phyloP scores from a whole-genome alignment of 2,329 filamentous ascomycete species.

The Calonectria multiphialidica region DNA sequence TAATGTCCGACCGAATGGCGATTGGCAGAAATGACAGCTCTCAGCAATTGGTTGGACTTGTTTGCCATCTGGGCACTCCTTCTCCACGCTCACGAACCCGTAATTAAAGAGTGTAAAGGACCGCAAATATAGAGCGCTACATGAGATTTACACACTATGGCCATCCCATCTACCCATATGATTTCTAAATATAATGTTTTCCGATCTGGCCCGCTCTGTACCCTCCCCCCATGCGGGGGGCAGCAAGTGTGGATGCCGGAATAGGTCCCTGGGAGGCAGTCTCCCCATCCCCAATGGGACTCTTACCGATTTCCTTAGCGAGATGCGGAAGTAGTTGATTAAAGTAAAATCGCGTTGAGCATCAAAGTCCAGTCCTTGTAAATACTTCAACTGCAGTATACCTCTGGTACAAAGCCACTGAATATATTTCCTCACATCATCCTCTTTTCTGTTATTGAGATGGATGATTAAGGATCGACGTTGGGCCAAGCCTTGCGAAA shows the following conservation, averaged over 20 bases:
- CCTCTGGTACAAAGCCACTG: background rate
- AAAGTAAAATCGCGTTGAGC: background rate
- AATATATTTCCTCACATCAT: background rate
- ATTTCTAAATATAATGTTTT: too few species aligned
- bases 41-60: too few species aligned
- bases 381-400: background rate
- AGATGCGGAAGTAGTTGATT: background rate
- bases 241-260: background rate
- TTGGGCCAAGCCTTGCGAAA: background rate
- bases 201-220: too few species aligned
- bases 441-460: background rate
- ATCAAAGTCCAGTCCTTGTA: background rate
- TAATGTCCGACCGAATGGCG: too few species aligned
- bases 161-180: too few species aligned
- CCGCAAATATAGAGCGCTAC: too few species aligned
- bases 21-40: too few species aligned
- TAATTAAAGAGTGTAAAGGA: too few species aligned
- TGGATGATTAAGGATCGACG: background rate
- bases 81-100: too few species aligned
- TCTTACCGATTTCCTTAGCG: background rate
- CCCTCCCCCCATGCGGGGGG: background rate
- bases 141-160: too few species aligned
- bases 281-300: background rate
- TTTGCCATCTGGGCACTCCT: too few species aligned
- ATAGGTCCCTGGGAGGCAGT: background rate